phyloP scores from a whole-genome alignment of 768 basidiomycete genomes.

The Chalciporus pseudorubinellus region DNA sequence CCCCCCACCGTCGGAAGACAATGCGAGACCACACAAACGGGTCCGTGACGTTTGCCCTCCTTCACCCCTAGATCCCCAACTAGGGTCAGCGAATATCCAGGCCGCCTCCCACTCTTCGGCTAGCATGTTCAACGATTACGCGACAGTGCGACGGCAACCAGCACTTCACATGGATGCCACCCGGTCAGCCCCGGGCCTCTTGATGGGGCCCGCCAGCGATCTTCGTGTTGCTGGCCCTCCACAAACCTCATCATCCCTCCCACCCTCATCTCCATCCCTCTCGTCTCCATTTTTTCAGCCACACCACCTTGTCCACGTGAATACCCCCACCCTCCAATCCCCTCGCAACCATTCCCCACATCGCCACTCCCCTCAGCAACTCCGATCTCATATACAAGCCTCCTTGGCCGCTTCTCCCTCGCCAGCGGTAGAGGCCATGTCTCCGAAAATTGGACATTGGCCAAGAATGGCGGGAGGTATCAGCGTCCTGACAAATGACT shows the following conservation, averaged over 20 bases:
- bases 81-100: neutral
- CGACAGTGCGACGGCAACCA: constrained; percentile 24
- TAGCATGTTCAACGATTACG: constrained; percentile 19
- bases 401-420: neutral
- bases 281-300: constrained; percentile 15
- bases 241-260: neutral
- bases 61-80: constrained; percentile 14
- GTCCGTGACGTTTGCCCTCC: constrained; percentile 13
- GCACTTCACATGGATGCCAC: constrained; percentile 10
- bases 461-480: constrained; percentile 31
- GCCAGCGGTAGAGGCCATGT: constrained; percentile 5
- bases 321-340: constrained; percentile 4
- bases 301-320: neutral
- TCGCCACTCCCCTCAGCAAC: constrained; percentile 18
- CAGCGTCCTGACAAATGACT: constrained; percentile 18
- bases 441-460: constrained; percentile 19
- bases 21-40: constrained; percentile 24
- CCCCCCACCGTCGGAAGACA: constrained; percentile 7
- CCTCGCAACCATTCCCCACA: constrained; percentile 20
- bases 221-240: neutral
- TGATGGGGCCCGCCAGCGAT: constrained; percentile 5
- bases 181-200: constrained; percentile 3
- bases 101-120: constrained; percentile 19
- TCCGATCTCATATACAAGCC: constrained; percentile 10
- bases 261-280: constrained; percentile 11